These are phyloP conservation scores for Neodidymelliopsis sp. DNA, from an alignment of 2,329 filamentous ascomycete species.

Conservation along the genomic window DNA sequence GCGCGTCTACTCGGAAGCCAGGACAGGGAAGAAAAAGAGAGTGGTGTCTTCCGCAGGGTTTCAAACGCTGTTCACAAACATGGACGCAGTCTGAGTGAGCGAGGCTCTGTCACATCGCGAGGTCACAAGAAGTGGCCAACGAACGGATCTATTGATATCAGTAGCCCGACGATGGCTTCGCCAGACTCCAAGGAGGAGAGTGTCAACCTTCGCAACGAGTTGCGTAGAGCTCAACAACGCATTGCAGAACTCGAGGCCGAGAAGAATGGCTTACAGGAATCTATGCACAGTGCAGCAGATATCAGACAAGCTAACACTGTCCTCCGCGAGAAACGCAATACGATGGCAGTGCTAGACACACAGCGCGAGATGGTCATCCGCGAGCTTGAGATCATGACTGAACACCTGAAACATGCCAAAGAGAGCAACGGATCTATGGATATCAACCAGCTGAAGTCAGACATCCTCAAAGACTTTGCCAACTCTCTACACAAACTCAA, in stretches of 20 bases:
- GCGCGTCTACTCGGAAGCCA: conserved; percentile 81
- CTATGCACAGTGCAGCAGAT: conserved; percentile 64
- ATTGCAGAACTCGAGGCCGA: conserved; percentile 88
- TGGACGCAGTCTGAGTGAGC: conserved; percentile 83
- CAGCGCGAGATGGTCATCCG: conserved; percentile 95
- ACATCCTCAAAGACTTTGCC: conserved; percentile 68
- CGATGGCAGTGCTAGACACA: conserved; percentile 91
- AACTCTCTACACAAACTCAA: conserved; percentile 73
- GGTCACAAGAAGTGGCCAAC: conserved; percentile 51
- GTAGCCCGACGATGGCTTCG: conserved; percentile 73
- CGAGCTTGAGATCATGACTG: conserved; percentile 87
- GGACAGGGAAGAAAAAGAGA: conserved; percentile 58
- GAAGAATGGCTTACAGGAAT: conserved; percentile 64
- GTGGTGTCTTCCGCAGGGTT: conserved; percentile 76
- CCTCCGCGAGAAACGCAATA: conserved; percentile 90
- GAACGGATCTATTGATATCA: conserved; percentile 62
- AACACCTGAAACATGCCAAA: conserved; percentile 87
- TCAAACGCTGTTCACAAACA: conserved; percentile 90
- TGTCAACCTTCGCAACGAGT: conserved; percentile 68
- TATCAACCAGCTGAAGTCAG: conserved; percentile 71
- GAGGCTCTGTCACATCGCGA: conserved; percentile 49
- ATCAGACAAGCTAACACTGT: conserved; percentile 85
- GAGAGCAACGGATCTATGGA: conserved; percentile 80
- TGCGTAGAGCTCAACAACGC: conserved; percentile 81
- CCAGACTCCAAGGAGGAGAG: conserved; percentile 57